A percentile compares a stretch with the other conserved stretches of the same genome.
phyloP scores from a whole-genome alignment of 352 stramenopile genomes.

The Aphanomyces stellatus region DNA sequence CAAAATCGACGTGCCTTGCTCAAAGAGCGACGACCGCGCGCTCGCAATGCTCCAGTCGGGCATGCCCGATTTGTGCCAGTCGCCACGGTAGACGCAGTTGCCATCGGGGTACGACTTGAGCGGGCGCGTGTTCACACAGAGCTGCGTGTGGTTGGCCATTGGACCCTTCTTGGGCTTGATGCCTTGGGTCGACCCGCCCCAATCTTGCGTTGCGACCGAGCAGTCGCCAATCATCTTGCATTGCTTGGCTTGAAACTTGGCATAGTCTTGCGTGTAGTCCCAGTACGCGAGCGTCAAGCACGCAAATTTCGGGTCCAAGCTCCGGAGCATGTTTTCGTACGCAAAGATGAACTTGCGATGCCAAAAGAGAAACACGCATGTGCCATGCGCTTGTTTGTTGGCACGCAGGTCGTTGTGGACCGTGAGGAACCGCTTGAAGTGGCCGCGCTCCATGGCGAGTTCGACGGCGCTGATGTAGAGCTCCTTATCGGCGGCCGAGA shows the following conservation, averaged over 20 bases:
- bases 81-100: conserved; percentile 4
- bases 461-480: conserved; percentile 70
- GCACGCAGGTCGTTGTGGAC: conserved; percentile 71
- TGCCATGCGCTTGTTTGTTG: neutral
- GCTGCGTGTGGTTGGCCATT: neutral
- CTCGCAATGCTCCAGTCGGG: conserved; percentile 3
- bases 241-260: neutral
- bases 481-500: conserved; percentile 23
- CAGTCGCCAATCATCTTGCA: conserved; percentile 26
- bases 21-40: neutral
- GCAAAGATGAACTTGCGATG: conserved; percentile 70
- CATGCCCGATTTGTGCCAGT: neutral
- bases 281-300: conserved; percentile 83
- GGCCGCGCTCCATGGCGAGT: conserved; percentile 64
- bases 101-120: neutral
- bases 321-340: conserved; percentile 82
- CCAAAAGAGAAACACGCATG: conserved; percentile 77
- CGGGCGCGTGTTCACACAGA: neutral
- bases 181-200: conserved; percentile 20
- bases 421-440: conserved; percentile 83
- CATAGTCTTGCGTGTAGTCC: conserved; percentile 70
- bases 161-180: neutral
- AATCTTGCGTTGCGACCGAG: conserved; percentile 20
- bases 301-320: conserved; percentile 63
- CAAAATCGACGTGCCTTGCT: neutral